These are phyloP conservation scores for Sechiopsis laciniata DNA, from an alignment of 306 rosid genomes.

Conservation along the genomic window DNA sequence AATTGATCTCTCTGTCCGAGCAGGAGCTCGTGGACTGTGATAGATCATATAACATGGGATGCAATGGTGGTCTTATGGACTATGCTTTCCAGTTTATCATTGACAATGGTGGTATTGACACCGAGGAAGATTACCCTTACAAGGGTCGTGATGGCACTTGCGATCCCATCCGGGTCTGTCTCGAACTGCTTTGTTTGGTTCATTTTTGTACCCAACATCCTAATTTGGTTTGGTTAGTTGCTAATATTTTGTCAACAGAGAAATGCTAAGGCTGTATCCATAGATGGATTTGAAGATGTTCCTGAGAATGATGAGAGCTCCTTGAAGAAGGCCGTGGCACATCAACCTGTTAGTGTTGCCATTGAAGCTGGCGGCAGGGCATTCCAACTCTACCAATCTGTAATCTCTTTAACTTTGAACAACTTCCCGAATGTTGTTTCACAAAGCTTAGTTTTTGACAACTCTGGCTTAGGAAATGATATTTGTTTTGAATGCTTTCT, in stretches of 20 bases:
- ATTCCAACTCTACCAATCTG: slow-evolving; percentile 73
- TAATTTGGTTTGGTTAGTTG: neutral
- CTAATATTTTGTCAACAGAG: slow-evolving; percentile 32
- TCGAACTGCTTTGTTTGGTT: neutral
- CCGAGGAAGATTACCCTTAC: slow-evolving; percentile 74
- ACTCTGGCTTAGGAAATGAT: neutral
- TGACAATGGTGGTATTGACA: slow-evolving; percentile 76
- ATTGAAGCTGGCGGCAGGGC: slow-evolving; percentile 95
- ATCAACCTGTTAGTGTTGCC: slow-evolving; percentile 79
- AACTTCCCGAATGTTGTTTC: neutral
- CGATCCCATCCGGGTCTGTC: slow-evolving; percentile 51
- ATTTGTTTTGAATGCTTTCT: neutral
- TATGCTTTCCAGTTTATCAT: slow-evolving; percentile 63
- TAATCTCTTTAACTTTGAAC: slow-evolving; percentile 26
- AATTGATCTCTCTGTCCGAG: slow-evolving; percentile 57
- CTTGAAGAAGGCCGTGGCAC: slow-evolving; percentile 64
- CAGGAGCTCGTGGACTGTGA: slow-evolving; percentile 94
- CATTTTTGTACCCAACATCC: neutral
- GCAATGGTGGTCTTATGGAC: slow-evolving; percentile 99
- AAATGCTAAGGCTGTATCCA: slow-evolving; percentile 60
- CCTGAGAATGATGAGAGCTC: slow-evolving; percentile 68
- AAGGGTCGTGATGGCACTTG: slow-evolving; percentile 51
- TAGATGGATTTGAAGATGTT: slow-evolving; percentile 72
- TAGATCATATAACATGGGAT: slow-evolving; percentile 59
- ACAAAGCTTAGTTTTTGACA: neutral